These are phyloP conservation scores for Rhizopus stolonifer DNA, from an alignment of 371 early-diverging fungal species.

Conservation along the genomic window DNA sequence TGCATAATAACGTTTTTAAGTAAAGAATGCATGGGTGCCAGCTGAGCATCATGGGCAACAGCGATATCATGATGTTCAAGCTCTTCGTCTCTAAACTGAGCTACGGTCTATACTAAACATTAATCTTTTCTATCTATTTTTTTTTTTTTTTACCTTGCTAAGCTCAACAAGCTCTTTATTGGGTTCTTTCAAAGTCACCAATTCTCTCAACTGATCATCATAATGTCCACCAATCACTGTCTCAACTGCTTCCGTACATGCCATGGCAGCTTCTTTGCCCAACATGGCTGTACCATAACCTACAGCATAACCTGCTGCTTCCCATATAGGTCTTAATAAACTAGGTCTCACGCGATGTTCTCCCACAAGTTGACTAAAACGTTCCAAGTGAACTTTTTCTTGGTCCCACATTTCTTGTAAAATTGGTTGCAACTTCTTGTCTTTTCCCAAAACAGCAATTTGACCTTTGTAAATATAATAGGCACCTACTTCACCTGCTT, in stretches of 20 bases:
- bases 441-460: slow-evolving; percentile 75
- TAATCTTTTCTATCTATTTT: neutral
- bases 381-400: slow-evolving; percentile 80
- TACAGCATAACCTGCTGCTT: slow-evolving; percentile 82
- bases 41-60: slow-evolving; percentile 83
- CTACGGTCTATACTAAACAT: slow-evolving; percentile 44
- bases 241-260: slow-evolving; percentile 98
- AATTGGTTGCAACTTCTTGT: slow-evolving; percentile 68
- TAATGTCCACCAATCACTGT: slow-evolving; percentile 97
- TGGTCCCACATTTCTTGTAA: slow-evolving; percentile 96
- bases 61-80: slow-evolving; percentile 93
- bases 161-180: slow-evolving; percentile 63
- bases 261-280: slow-evolving; percentile 96
- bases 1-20: slow-evolving; percentile 73
- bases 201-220: slow-evolving; percentile 85
- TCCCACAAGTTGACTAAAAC: slow-evolving; percentile 75
- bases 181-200: slow-evolving; percentile 57
- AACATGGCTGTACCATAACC: slow-evolving; percentile 88
- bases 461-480: slow-evolving; percentile 95
- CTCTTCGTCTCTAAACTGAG: slow-evolving; percentile 93
- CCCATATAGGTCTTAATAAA: slow-evolving; percentile 83
- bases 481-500: slow-evolving; percentile 96
- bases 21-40: slow-evolving; percentile 74
- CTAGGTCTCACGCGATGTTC: slow-evolving; percentile 86
- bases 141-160: slow-evolving; percentile 50